Evolutionary conservation across 495 filamentous ascomycete species (phyloP), one percentile per base, ranked within the genome.

Genomic region (Cetradonia linearis): DNA sequence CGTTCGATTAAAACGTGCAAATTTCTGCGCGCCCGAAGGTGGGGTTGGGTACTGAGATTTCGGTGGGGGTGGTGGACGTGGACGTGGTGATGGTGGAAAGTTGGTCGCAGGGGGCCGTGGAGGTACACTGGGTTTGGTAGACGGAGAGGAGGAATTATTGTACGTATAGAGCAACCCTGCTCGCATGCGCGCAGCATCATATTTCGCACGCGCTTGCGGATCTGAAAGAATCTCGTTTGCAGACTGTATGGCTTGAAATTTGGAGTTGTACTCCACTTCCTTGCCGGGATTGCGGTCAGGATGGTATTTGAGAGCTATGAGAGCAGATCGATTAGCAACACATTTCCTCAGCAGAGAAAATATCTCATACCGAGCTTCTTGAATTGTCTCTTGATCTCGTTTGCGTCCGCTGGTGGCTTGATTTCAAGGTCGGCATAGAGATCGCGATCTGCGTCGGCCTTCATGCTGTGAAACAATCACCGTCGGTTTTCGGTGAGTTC

Each of bases 221-320:
- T 95, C 88, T 60, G 76, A 79, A 30, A 96, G 76, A 31, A 96
- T 80, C 68, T 95, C 91, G 63, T 93, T 83, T 27, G 91, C 91
- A 1, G 85, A 79, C 69, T 93, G 88, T 58, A 96, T 94, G 31
- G 81, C 78, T 67, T 93, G 85, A 66, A 96, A 96, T 67, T 86
- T 87, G 23, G 87, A 74, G 60, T 83, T 88, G 60, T 85, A 85
- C 63, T 89, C 88, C 25, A 77, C 67, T 71, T 95, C 91, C 62
- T 79, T 78, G 47, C 91, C 91, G 5, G 85, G 87, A 66, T 96
- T 95, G 47, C 90, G 83, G 69, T 96, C 91, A 8, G 91, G 91
- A 67, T 96, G 91, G 65, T 84, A 94, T 66, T 84, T 84, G 30
- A 93, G 78, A 37, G 90, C 91, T 92, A 63, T 20, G 62, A 63